phyloP scores from a whole-genome alignment of 176 grass and related monocot species.

The Rhipidocladum racemiflorum region DNA sequence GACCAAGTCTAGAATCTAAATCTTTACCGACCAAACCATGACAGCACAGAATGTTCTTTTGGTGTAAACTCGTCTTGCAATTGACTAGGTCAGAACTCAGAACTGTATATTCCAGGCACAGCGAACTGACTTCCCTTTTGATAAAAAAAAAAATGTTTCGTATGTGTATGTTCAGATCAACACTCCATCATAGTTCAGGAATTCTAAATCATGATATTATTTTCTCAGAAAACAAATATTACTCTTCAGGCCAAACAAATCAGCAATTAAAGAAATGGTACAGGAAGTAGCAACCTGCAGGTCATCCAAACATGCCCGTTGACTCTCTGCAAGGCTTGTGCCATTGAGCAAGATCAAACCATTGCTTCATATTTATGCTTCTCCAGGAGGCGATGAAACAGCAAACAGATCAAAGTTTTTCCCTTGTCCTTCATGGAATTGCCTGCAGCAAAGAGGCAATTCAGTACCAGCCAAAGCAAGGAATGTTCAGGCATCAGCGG shows the following conservation, averaged over 20 bases:
- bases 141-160: neutral
- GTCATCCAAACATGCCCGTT: constrained; percentile 7
- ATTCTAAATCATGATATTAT: neutral
- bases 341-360: neutral
- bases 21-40: constrained; percentile 5
- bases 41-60: neutral
- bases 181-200: neutral
- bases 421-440: neutral
- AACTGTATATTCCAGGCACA: constrained; percentile 3
- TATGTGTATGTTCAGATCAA: neutral
- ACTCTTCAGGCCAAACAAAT: neutral
- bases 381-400: neutral
- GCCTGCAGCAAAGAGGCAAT: constrained; percentile 16
- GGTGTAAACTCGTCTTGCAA: too few species aligned
- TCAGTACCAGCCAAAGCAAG: constrained; percentile 6
- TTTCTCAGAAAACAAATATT: neutral
- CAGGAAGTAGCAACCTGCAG: neutral
- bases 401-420: neutral
- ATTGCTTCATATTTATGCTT: constrained; percentile 7
- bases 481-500: neutral
- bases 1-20: neutral
- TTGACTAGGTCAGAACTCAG: neutral
- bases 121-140: neutral
- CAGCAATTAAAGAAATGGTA: neutral
- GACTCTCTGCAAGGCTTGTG: neutral